Percentiles rank a stretch among this genome's conserved stretches.
These are phyloP conservation scores for Pyronema domesticum DNA, from an alignment of 495 filamentous ascomycete genomes.

Conservation along the genomic window DNA sequence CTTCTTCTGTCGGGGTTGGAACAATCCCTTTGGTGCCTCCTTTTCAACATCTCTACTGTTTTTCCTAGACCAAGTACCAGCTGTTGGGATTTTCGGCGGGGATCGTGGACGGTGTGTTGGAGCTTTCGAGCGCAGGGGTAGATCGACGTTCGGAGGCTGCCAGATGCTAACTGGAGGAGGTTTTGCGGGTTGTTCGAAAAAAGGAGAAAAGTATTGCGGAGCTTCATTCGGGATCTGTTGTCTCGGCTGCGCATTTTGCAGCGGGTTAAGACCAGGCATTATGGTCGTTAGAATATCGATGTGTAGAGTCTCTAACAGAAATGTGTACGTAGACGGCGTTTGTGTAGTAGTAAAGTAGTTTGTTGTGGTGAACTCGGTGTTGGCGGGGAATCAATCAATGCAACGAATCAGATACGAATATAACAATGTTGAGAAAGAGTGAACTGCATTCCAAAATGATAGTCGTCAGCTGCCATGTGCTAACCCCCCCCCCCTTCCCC, in stretches of 20 bases:
- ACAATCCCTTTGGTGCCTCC: constrained; percentile 12
- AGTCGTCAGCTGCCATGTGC: too few species aligned
- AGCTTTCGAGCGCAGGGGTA: constrained; percentile 17
- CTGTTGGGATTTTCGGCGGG: constrained; percentile 20
- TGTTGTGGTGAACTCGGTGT: too few species aligned
- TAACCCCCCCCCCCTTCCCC: too few species aligned
- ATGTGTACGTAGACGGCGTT: too few species aligned
- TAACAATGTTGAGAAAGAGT: too few species aligned
- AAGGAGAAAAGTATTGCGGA: constrained; percentile 19
- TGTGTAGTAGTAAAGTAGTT: too few species aligned
- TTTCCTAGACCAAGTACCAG: constrained; percentile 8
- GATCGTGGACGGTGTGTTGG: constrained; percentile 17
- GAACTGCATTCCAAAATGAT: too few species aligned
- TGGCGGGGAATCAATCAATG: too few species aligned
- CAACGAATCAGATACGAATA: too few species aligned
- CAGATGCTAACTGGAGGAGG: constrained; percentile 14
- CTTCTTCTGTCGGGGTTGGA: constrained; percentile 20
- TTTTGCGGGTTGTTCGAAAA: constrained; percentile 20
- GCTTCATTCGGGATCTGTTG: constrained; percentile 24
- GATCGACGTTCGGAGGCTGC: constrained; percentile 17
- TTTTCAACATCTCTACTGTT: constrained; percentile 16
- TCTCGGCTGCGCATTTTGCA: constrained; percentile 18
- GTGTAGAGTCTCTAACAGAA: too few species aligned
- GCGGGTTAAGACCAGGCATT: constrained; percentile 17
- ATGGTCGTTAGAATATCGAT: background rate